A percentile compares a stretch with the other conserved stretches of the same genome.
phyloP scores from a whole-genome alignment of 768 basidiomycete genomes.

The Dioszegia hungarica region DNA sequence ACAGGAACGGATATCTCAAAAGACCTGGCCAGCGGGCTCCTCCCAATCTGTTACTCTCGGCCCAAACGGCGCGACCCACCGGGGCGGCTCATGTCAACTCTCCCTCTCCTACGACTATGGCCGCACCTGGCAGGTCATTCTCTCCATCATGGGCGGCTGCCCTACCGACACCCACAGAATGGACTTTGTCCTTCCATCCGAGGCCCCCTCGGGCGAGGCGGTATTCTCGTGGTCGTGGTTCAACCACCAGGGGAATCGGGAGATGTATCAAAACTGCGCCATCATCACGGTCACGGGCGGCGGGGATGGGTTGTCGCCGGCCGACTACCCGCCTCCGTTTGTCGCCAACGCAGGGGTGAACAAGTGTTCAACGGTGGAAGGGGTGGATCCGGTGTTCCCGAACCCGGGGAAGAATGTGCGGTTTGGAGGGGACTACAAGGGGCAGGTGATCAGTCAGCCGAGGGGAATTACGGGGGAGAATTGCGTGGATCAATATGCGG shows the following conservation, averaged over 20 bases:
- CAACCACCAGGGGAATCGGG: constrained; percentile 48
- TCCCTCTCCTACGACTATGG: constrained; percentile 51
- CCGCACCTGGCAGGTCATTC: constrained; percentile 49
- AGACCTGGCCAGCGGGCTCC: constrained; percentile 3
- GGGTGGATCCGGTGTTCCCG: constrained; percentile 42
- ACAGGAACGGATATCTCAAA: not conserved
- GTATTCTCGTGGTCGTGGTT: constrained; percentile 51
- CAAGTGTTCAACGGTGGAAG: constrained; percentile 41
- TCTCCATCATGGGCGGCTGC: constrained; percentile 48
- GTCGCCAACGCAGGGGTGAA: constrained; percentile 43
- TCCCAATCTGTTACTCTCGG: constrained; percentile 1
- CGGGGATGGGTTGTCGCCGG: constrained; percentile 31
- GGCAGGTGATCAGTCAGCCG: constrained; percentile 21
- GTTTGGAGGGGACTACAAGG: constrained; percentile 40
- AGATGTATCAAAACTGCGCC: constrained; percentile 47
- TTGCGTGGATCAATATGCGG: constrained; percentile 32
- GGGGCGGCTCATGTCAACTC: constrained; percentile 50
- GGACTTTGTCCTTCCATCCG: constrained; percentile 32
- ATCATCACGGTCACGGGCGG: constrained; percentile 37
- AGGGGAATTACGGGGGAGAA: constrained; percentile 37
- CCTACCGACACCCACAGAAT: constrained; percentile 17
- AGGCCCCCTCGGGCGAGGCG: constrained; percentile 45
- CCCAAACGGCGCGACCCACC: not conserved
- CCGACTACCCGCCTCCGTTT: constrained; percentile 41
- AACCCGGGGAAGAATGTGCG: constrained; percentile 37